Percentiles rank a stretch among this genome's conserved stretches.
Conservation (phyloP, 441 rosid species). For the Pelargonium australe region DNA sequence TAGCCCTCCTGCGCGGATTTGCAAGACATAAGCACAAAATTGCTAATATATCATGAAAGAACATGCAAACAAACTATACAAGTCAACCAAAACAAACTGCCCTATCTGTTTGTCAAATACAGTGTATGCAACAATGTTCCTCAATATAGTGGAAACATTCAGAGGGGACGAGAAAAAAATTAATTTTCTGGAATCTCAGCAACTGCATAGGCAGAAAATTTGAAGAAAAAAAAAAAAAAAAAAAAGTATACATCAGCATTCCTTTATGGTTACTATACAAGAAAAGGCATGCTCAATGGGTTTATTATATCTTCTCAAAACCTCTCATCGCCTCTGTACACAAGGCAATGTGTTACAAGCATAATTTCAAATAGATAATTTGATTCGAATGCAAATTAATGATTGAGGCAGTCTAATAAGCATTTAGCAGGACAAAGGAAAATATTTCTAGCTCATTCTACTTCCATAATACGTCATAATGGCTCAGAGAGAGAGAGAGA, state of each 20-base stretch:
- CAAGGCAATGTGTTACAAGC: slow-evolving; percentile 2
- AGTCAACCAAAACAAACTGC: slow-evolving; percentile 1
- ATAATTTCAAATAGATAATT: not conserved
- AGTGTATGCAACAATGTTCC: not conserved
- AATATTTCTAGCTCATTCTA: not conserved
- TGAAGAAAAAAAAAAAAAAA: not conserved
- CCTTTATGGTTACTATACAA: not conserved
- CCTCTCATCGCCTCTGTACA: not conserved
- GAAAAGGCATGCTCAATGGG: not conserved
- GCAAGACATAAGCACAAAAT: slow-evolving; percentile 12
- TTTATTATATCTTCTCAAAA: not conserved
- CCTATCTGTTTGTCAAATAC: slow-evolving; percentile 4
- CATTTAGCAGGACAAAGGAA: slow-evolving; percentile 7
- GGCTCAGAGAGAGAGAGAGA: not conserved
- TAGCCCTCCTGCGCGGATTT: slow-evolving; percentile 79
- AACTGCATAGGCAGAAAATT: slow-evolving; percentile 2
- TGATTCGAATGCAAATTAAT: not conserved
- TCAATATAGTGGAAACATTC: not conserved
- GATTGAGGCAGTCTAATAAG: not conserved
- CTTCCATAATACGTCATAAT: not conserved
- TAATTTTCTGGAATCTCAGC: not conserved
- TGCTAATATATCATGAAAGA: slow-evolving; percentile 10
- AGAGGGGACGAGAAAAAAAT: not conserved
- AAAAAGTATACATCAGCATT: slow-evolving; percentile 4
- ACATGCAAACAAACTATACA: not conserved